phyloP scores from a whole-genome alignment of 1,139 yeast species.

The Geotrichum fermentans region DNA sequence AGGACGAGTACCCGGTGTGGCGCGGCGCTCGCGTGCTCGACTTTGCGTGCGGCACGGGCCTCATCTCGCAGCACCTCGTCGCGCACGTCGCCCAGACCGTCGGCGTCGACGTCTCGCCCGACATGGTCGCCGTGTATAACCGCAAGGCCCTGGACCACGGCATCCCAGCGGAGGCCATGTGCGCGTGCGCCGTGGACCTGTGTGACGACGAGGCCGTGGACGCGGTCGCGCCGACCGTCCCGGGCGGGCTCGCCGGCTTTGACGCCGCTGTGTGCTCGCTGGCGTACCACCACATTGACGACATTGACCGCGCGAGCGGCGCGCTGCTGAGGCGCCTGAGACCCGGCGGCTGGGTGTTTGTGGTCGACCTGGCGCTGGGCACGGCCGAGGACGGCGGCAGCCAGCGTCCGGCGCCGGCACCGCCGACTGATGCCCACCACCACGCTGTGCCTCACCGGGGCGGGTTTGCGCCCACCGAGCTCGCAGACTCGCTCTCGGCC shows the following conservation, averaged over 20 bases:
- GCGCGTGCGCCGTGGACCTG: constrained; percentile 25
- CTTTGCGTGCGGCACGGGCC: constrained; percentile 35
- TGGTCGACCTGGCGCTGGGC: constrained; percentile 25
- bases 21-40: constrained; percentile 30
- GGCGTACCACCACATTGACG: constrained; percentile 33
- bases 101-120: constrained; percentile 33
- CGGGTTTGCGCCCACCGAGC: constrained; percentile 21
- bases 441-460: constrained; percentile 24
- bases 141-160: constrained; percentile 28
- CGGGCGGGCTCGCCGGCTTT: constrained; percentile 26
- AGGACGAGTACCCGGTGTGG: constrained; percentile 22
- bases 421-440: background rate
- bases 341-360: constrained; percentile 29
- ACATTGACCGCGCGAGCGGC: constrained; percentile 25
- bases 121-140: constrained; percentile 30
- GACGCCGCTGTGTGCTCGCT: constrained; percentile 31
- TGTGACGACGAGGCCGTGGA: background rate
- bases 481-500: constrained; percentile 21
- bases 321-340: constrained; percentile 24
- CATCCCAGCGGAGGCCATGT: constrained; percentile 24
- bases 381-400: constrained; percentile 10
- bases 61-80: constrained; percentile 30
- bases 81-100: constrained; percentile 28
- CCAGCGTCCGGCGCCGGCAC: background rate
- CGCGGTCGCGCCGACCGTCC: constrained; percentile 20